Percentiles rank a stretch among this genome's conserved stretches.
Evolutionary conservation across 768 basidiomycete species (phyloP).

Genomic region (Tricholoma bakamatsutake): DNA sequence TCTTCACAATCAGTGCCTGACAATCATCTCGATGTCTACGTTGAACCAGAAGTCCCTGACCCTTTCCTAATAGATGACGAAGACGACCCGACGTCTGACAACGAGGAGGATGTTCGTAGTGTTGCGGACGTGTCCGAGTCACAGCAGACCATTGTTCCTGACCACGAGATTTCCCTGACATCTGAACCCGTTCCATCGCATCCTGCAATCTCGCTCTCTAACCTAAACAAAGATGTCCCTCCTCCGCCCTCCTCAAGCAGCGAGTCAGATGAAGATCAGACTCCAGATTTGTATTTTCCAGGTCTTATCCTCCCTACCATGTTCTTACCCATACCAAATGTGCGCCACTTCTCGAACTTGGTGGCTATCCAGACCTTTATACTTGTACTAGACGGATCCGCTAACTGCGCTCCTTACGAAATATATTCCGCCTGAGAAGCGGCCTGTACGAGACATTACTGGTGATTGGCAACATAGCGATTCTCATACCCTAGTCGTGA

Average conservation of each 20-base stretch:
- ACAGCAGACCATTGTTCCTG: conserved; percentile 28
- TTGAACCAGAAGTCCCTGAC: conserved; percentile 49
- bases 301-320: conserved; percentile 67
- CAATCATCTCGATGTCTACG: conserved; percentile 24
- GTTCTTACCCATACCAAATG: conserved; percentile 88
- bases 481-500: conserved; percentile 77
- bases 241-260: conserved; percentile 39
- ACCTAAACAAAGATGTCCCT: conserved; percentile 52
- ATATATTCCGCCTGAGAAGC: conserved; percentile 74
- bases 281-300: conserved; percentile 59
- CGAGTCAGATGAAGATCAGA: conserved; percentile 44
- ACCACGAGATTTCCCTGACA: conserved; percentile 39
- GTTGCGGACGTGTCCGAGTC: conserved; percentile 22
- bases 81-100: conserved; percentile 24
- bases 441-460: conserved; percentile 65
- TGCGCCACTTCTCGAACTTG: conserved; percentile 60
- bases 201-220: conserved; percentile 25
- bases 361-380: conserved; percentile 51
- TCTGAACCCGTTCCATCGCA: conserved; percentile 23
- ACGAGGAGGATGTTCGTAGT: conserved; percentile 33
- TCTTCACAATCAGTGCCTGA: conserved; percentile 14
- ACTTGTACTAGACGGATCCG: conserved; percentile 70
- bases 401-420: conserved; percentile 76
- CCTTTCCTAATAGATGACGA: conserved; percentile 60
- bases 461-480: conserved; percentile 73